Conservation (phyloP, 495 filamentous ascomycete species). For the Penicillium malachiteum region DNA sequence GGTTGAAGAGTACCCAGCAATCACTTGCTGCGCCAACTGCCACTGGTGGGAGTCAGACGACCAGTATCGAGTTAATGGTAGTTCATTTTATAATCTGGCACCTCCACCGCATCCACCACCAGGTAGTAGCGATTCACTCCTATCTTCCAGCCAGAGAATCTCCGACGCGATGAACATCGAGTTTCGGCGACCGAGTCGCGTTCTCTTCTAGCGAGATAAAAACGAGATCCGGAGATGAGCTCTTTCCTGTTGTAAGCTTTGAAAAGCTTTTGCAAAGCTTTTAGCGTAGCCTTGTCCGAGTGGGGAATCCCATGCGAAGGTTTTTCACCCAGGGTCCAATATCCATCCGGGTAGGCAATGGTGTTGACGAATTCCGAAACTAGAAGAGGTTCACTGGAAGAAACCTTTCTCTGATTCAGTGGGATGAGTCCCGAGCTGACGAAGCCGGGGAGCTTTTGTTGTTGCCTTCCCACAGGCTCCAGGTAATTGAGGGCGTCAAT, state of each 20-base stretch:
- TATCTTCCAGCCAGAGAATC: no score
- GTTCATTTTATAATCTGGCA: no score
- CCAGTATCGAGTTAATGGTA: no score
- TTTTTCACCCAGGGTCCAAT: background rate
- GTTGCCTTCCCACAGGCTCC: slow-evolving; percentile 2
- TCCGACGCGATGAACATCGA: no score
- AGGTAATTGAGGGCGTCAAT: background rate
- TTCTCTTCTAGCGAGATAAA: no score
- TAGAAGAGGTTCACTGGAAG: background rate
- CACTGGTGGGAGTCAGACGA: no score
- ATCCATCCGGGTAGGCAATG: background rate
- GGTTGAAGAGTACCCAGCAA: no score
- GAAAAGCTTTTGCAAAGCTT: background rate
- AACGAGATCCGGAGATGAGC: no score
- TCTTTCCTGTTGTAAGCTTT: background rate
- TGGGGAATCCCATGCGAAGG: background rate
- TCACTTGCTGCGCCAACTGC: no score
- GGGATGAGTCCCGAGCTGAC: background rate
- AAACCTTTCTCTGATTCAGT: background rate
- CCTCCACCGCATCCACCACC: no score
- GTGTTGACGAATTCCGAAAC: background rate
- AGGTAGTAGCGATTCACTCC: no score
- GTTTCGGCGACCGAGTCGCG: no score
- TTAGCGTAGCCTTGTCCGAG: background rate
- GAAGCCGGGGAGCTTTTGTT: background rate